Percentiles rank a stretch among this genome's conserved stretches.
phyloP scores from a whole-genome alignment of 148 eudicot genomes.

The Polygonum aviculare region DNA sequence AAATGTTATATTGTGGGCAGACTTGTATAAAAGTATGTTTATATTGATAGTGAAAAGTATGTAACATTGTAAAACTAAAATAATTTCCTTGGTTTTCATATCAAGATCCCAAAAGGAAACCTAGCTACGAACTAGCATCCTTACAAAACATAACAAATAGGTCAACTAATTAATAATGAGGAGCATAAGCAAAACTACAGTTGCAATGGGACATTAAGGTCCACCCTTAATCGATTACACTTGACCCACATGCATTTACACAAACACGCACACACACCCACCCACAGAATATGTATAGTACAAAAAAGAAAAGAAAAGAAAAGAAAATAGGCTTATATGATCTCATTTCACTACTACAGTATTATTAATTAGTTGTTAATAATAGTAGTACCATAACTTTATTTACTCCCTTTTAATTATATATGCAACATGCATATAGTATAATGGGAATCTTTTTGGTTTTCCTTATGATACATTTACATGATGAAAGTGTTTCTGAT shows the following conservation, averaged over 20 bases:
- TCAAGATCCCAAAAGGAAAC: too few relatives aligned
- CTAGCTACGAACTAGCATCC: neutral
- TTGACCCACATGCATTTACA: conserved; percentile 2
- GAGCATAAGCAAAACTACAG: neutral
- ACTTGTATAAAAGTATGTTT: too few relatives aligned
- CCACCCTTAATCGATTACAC: conserved; percentile 8
- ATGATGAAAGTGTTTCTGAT: neutral
- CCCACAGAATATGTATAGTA: neutral
- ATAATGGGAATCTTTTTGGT: neutral
- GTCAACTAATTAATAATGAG: neutral
- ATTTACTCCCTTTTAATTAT: neutral
- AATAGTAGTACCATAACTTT: neutral
- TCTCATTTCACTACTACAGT: neutral
- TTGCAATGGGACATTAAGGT: neutral
- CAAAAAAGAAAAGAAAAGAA: neutral
- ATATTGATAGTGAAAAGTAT: too few relatives aligned
- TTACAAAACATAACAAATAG: neutral
- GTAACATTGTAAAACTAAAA: too few relatives aligned
- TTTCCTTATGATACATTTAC: neutral
- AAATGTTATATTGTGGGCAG: too few relatives aligned
- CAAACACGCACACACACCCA: too few relatives aligned
- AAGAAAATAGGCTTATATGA: neutral
- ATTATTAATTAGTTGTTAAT: neutral
- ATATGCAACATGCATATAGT: neutral
- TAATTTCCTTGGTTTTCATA: too few relatives aligned